phyloP scores from a whole-genome alignment of 306 rosid species.

The Quercus ilex region DNA sequence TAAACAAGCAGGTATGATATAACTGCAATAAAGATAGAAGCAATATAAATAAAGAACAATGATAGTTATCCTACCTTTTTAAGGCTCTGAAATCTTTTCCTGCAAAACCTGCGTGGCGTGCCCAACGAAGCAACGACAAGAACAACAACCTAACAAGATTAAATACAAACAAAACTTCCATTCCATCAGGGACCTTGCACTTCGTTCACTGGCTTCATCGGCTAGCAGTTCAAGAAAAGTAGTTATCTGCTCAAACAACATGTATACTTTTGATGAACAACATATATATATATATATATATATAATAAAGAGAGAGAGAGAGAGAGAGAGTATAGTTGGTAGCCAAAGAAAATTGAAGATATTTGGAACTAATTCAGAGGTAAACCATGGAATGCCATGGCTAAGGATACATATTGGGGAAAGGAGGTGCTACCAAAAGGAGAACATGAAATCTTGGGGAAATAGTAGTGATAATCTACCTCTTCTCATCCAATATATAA shows the following conservation, averaged over 20 bases:
- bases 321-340: not conserved
- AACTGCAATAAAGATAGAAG: not conserved
- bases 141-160: slow-evolving; percentile 40
- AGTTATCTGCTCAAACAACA: not conserved
- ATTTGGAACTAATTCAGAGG: slow-evolving; percentile 3
- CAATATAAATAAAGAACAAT: not conserved
- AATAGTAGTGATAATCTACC: slow-evolving; percentile 4
- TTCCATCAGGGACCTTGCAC: slow-evolving; percentile 20
- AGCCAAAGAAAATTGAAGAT: slow-evolving; percentile 4
- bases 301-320: not conserved
- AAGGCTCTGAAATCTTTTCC: slow-evolving; percentile 11
- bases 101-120: slow-evolving; percentile 37
- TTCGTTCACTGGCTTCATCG: slow-evolving; percentile 9
- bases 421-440: not conserved
- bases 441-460: slow-evolving; percentile 9
- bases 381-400: not conserved
- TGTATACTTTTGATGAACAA: no score
- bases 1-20: not conserved
- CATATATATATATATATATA: no score
- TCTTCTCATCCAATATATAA: slow-evolving; percentile 12
- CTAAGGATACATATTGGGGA: not conserved
- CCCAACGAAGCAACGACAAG: slow-evolving; percentile 45
- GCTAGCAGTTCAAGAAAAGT: slow-evolving; percentile 19
- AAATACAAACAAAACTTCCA: slow-evolving; percentile 29
- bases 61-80: slow-evolving; percentile 16